These are phyloP conservation scores for Fulvia fulva DNA, from an alignment of 2,329 filamentous ascomycete genomes.

Conservation along the genomic window DNA sequence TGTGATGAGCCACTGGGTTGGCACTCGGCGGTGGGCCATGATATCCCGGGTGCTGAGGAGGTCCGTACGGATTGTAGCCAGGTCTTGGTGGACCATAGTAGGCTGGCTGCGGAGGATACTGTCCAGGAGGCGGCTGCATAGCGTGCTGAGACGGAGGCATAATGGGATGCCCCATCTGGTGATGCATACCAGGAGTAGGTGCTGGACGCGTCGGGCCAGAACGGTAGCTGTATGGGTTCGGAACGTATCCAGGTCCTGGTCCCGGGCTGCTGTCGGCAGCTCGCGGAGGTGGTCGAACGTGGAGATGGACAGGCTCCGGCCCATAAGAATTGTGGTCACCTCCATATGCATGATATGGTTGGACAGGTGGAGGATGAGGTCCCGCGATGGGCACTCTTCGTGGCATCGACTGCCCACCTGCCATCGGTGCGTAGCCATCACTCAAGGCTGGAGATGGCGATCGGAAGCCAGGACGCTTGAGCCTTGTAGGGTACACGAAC, in stretches of 20 bases:
- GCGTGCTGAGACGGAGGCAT: conserved; percentile 18
- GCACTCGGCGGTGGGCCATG: conserved; percentile 26
- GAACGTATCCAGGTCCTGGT: conserved; percentile 21
- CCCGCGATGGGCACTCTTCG: conserved; percentile 21
- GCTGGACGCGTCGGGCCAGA: conserved; percentile 23
- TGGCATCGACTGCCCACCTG: conserved; percentile 23
- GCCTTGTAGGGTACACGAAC: conserved; percentile 41
- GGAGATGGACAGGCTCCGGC: conserved; percentile 21
- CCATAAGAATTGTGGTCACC: conserved; percentile 26
- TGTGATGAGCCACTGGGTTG: conserved; percentile 29
- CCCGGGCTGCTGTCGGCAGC: conserved; percentile 25
- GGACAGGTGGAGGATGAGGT: conserved; percentile 19
- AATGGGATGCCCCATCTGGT: conserved; percentile 18
- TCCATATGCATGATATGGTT: conserved; percentile 31
- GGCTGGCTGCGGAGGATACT: conserved; percentile 10
- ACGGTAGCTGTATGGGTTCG: conserved; percentile 27
- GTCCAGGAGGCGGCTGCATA: conserved; percentile 16
- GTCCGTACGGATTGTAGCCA: conserved; percentile 21
- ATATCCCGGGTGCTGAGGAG: conserved; percentile 17
- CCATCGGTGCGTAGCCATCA: conserved; percentile 34
- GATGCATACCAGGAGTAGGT: conserved; percentile 20
- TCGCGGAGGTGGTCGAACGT: conserved; percentile 26
- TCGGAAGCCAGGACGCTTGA: conserved; percentile 41
- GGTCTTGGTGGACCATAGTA: conserved; percentile 23
- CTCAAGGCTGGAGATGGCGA: conserved; percentile 44